A percentile compares a stretch with the other conserved stretches of the same genome.
phyloP scores from a whole-genome alignment of 164 flowering plant species.

The Akebia trifoliata region DNA sequence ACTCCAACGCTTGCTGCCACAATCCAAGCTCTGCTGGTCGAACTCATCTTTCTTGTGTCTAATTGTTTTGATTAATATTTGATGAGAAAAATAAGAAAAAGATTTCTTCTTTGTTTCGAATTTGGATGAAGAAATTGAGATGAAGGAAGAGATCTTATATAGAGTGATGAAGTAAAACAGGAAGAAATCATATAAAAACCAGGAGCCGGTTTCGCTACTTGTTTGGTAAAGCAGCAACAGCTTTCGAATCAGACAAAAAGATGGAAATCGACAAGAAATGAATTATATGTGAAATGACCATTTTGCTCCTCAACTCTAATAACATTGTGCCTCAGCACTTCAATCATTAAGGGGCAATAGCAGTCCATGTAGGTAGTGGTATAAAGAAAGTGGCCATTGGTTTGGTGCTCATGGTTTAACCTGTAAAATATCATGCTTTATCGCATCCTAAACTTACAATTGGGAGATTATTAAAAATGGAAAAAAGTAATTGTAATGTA shows the following conservation, averaged over 20 bases:
- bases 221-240: neutral
- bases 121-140: neutral
- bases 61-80: no score
- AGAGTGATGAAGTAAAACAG: neutral
- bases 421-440: no score
- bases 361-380: no score
- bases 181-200: neutral
- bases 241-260: neutral
- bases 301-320: no score
- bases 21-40: constrained; percentile 22
- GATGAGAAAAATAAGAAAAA: neutral
- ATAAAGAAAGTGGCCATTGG: no score
- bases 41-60: constrained; percentile 7
- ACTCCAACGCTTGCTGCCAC: constrained; percentile 47
- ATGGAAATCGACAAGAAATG: neutral
- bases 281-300: no score
- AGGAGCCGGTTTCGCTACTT: neutral
- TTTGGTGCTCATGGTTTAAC: no score
- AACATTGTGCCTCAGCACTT: no score
- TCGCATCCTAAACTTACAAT: no score
- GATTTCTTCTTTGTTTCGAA: neutral
- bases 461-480: no score
- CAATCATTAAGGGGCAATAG: no score
- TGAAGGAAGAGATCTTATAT: neutral
- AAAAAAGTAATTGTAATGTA: no score